These are phyloP conservation scores for Eucalyptus brandiana DNA, from an alignment of 345 rosid species.

Conservation along the genomic window DNA sequence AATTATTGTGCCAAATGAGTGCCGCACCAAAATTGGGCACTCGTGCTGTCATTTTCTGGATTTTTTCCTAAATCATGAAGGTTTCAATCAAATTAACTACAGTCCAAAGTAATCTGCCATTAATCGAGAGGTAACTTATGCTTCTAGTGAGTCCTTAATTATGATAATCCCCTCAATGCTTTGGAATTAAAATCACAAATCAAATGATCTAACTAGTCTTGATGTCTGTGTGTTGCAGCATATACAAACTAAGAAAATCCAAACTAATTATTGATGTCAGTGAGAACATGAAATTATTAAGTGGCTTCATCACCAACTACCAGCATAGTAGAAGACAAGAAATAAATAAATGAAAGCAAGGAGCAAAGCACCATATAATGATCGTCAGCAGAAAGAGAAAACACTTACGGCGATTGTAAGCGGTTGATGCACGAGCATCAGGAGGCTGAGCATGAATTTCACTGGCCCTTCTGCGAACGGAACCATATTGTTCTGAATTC, in stretches of 20 bases:
- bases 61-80: too few relatives aligned
- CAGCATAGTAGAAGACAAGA: background rate
- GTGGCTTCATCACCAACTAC: background rate
- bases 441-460: constrained; percentile 79
- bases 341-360: background rate
- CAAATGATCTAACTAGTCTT: background rate
- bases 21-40: too few relatives aligned
- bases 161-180: background rate
- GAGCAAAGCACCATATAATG: background rate
- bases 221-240: background rate
- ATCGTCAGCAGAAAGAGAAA: background rate
- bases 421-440: constrained; percentile 84
- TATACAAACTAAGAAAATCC: background rate
- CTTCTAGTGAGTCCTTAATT: too few relatives aligned
- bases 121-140: too few relatives aligned
- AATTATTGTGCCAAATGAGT: too few relatives aligned
- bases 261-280: background rate
- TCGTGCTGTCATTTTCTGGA: too few relatives aligned
- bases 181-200: background rate
- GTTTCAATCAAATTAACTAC: too few relatives aligned
- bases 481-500: constrained; percentile 74
- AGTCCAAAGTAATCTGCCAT: too few relatives aligned
- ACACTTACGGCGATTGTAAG: constrained; percentile 74
- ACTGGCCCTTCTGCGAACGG: constrained; percentile 68
- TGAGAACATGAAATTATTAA: background rate